Evolutionary conservation across 2,329 filamentous ascomycete genomes (phyloP).

Genomic region (Stagonosporopsis rhizophila): DNA sequence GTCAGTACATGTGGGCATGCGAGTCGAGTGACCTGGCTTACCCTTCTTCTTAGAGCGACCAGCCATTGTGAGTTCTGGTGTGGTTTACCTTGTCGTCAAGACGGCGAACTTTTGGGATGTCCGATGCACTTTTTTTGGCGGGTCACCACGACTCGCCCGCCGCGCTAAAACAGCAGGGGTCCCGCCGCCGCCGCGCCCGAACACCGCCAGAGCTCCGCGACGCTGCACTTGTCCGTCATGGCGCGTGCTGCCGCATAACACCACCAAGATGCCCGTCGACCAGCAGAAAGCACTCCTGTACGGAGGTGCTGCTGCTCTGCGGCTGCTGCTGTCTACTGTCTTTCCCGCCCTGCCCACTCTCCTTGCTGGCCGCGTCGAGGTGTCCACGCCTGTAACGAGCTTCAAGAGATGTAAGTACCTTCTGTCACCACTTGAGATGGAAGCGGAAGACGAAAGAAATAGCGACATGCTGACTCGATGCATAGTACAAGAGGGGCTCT

Average conservation of each 20-base stretch:
- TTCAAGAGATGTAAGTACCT: slow-evolving; percentile 82
- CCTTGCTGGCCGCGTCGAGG: slow-evolving; percentile 89
- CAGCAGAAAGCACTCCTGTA: slow-evolving; percentile 73
- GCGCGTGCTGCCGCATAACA: slow-evolving; percentile 16
- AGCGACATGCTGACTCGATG: slow-evolving; percentile 11
- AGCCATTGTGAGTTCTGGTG: slow-evolving; percentile 37
- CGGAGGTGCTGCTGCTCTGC: slow-evolving; percentile 75
- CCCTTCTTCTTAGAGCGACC: slow-evolving; percentile 67
- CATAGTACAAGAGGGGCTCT: slow-evolving; percentile 92
- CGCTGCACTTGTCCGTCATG: slow-evolving; percentile 16
- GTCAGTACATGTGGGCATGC: slow-evolving; percentile 24
- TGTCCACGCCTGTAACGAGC: slow-evolving; percentile 95
- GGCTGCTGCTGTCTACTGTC: slow-evolving; percentile 77
- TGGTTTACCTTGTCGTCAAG: slow-evolving; percentile 9
- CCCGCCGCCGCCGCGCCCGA: slow-evolving; percentile 14
- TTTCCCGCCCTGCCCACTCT: slow-evolving; percentile 87
- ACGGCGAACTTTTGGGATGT: slow-evolving; percentile 6
- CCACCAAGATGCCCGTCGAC: slow-evolving; percentile 56
- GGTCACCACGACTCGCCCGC: slow-evolving; percentile 25
- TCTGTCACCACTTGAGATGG: neutral
- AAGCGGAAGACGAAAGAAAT: neutral
- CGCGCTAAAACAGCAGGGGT: slow-evolving; percentile 27
- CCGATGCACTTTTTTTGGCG: slow-evolving; percentile 18
- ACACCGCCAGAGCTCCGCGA: slow-evolving; percentile 10
- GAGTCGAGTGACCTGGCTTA: slow-evolving; percentile 39